phyloP scores from a whole-genome alignment of 305 asterid species.

The Fraxinus velutina region DNA sequence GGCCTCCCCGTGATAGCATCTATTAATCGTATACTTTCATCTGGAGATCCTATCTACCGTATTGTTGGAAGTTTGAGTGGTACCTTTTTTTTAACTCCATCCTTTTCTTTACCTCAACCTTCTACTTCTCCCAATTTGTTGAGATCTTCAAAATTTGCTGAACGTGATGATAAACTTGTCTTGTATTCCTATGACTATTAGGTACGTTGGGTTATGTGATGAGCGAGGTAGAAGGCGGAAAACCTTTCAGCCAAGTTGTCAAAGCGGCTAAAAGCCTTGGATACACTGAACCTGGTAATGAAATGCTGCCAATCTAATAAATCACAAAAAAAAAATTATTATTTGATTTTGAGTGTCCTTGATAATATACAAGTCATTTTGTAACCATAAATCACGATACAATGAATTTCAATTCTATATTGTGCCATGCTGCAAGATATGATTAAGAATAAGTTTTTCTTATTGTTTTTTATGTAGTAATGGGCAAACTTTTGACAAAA shows the following conservation, averaged over 20 bases:
- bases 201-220: slow-evolving; percentile 97
- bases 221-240: slow-evolving; percentile 88
- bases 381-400: slow-evolving; percentile 3
- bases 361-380: not conserved
- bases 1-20: slow-evolving; percentile 93
- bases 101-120: slow-evolving; percentile 1
- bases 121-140: slow-evolving; percentile 7
- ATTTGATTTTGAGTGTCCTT: not conserved
- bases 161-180: slow-evolving; percentile 17
- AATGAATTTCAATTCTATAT: not conserved
- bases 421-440: slow-evolving; percentile 9
- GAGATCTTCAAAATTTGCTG: slow-evolving; percentile 13
- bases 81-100: slow-evolving; percentile 18
- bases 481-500: slow-evolving; percentile 16
- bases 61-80: slow-evolving; percentile 93
- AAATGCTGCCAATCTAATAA: not conserved
- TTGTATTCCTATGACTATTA: slow-evolving; percentile 27
- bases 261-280: slow-evolving; percentile 82
- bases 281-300: slow-evolving; percentile 89
- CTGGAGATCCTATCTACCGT: slow-evolving; percentile 73
- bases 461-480: not conserved
- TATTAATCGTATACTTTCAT: slow-evolving; percentile 69
- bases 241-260: slow-evolving; percentile 82
- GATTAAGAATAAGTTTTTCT: not conserved
- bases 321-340: slow-evolving; percentile 5